phyloP scores from a whole-genome alignment of 2,329 filamentous ascomycete genomes.

The Aspergillus alliaceus region DNA sequence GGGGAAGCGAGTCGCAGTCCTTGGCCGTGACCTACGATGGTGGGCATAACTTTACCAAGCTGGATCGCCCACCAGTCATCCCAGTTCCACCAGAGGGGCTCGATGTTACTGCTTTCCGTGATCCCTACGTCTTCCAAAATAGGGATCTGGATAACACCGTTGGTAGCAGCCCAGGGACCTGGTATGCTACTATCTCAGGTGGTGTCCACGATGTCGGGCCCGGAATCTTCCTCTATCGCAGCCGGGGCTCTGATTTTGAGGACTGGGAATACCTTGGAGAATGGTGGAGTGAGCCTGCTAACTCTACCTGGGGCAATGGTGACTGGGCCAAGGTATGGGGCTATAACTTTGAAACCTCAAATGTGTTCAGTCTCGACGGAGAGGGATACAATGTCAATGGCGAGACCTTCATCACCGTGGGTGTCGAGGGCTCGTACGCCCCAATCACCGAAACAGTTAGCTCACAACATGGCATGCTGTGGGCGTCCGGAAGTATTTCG shows the following conservation, averaged over 20 bases:
- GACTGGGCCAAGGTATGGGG: slow-evolving; percentile 19
- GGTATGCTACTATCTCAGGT: slow-evolving; percentile 18
- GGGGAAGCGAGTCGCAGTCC: slow-evolving; percentile 48
- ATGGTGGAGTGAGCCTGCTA: slow-evolving; percentile 19
- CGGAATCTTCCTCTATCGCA: slow-evolving; percentile 17
- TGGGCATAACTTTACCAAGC: slow-evolving; percentile 49
- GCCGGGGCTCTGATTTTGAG: slow-evolving; percentile 12
- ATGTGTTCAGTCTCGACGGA: slow-evolving; percentile 13
- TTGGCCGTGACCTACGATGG: slow-evolving; percentile 48
- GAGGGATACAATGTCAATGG: slow-evolving; percentile 16
- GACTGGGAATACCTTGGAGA: slow-evolving; percentile 21
- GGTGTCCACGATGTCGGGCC: slow-evolving; percentile 16
- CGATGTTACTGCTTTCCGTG: slow-evolving; percentile 21
- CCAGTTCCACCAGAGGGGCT: slow-evolving; percentile 18
- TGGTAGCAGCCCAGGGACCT: slow-evolving; percentile 10
- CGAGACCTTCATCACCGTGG: slow-evolving; percentile 15
- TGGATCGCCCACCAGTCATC: slow-evolving; percentile 49
- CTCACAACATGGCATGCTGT: slow-evolving; percentile 19
- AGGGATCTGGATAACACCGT: slow-evolving; percentile 7
- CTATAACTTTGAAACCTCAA: slow-evolving; percentile 20
- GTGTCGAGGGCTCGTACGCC: slow-evolving; percentile 12
- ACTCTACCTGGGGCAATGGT: slow-evolving; percentile 20
- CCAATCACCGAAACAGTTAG: slow-evolving; percentile 11
- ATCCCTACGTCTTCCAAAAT: slow-evolving; percentile 20
- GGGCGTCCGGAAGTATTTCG: slow-evolving; percentile 13